Evolutionary conservation across 768 basidiomycete genomes (phyloP).

Genomic region (Suillus placidus): DNA sequence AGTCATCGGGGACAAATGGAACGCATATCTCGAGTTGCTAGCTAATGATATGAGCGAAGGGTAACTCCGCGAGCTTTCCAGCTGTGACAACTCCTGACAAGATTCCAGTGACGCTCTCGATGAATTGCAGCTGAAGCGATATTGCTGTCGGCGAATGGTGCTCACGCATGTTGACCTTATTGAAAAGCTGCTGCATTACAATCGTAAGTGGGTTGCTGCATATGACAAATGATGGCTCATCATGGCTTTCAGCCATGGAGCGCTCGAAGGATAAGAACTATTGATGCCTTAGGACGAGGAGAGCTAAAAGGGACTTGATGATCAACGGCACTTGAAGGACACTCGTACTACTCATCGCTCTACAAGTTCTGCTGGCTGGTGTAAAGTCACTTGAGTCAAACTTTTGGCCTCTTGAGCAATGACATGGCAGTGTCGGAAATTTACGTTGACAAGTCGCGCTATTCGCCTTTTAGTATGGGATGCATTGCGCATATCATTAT

Average conservation of each 20-base stretch:
- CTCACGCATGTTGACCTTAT: slow-evolving; percentile 97
- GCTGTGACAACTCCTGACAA: slow-evolving; percentile 6
- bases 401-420: no score
- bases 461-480: slow-evolving; percentile 9
- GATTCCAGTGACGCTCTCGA: slow-evolving; percentile 80
- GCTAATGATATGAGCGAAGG: slow-evolving; percentile 85
- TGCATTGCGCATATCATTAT: slow-evolving; percentile 17
- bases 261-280: slow-evolving; percentile 32
- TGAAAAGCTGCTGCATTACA: slow-evolving; percentile 95
- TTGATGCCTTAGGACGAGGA: slow-evolving; percentile 10
- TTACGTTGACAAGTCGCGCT: no score
- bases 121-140: slow-evolving; percentile 85
- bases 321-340: not conserved
- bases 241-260: slow-evolving; percentile 32
- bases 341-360: no score
- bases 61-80: slow-evolving; percentile 40
- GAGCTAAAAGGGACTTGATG: not conserved
- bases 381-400: no score
- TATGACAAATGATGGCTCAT: not conserved
- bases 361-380: no score
- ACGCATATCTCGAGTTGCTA: slow-evolving; percentile 79
- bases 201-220: slow-evolving; percentile 61
- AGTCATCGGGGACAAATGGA: slow-evolving; percentile 97
- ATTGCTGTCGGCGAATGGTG: slow-evolving; percentile 97
- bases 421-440: no score